phyloP scores from a whole-genome alignment of 75 land plant genomes.

The Ceratopteris richardii region DNA sequence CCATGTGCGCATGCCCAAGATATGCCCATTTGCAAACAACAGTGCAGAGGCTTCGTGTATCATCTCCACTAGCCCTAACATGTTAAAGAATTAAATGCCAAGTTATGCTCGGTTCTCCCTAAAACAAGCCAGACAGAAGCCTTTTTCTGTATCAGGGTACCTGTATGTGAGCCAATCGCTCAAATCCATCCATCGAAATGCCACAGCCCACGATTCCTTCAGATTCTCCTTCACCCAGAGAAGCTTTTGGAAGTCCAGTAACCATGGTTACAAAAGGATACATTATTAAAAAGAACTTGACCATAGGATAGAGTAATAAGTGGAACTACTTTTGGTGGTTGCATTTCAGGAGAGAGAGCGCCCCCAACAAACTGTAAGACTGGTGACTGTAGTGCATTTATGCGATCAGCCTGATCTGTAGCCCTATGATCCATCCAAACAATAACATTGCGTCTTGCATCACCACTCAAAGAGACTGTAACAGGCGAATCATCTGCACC shows the following conservation, averaged over 20 bases:
- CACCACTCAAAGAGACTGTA: constrained; percentile 83
- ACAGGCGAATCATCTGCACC: constrained; percentile 92
- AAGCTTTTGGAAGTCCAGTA: constrained; percentile 37
- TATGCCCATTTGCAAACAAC: constrained; percentile 97
- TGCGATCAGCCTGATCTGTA: constrained; percentile 78
- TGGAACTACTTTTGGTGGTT: constrained; percentile 78
- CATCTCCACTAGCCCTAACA: constrained; percentile 94
- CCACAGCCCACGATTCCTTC: constrained; percentile 92
- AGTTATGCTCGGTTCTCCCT: too few species aligned
- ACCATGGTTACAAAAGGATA: not conserved
- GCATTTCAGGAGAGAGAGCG: constrained; percentile 87
- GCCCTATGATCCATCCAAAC: constrained; percentile 99
- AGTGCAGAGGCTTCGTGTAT: constrained; percentile 90
- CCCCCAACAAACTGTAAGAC: constrained; percentile 90
- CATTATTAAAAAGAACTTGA: not conserved
- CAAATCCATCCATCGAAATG: constrained; percentile 97
- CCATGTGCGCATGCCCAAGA: constrained; percentile 95
- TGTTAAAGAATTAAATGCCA: constrained; percentile 3
- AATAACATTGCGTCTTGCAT: constrained; percentile 89
- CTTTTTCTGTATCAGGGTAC: constrained; percentile 17
- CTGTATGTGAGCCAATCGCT: constrained; percentile 96
- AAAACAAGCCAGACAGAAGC: too few species aligned
- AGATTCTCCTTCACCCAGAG: constrained; percentile 97
- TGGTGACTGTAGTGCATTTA: constrained; percentile 75
- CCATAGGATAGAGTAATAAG: not conserved